Conservation (phyloP, 2,329 filamentous ascomycete species). For the Phoma sp. region DNA sequence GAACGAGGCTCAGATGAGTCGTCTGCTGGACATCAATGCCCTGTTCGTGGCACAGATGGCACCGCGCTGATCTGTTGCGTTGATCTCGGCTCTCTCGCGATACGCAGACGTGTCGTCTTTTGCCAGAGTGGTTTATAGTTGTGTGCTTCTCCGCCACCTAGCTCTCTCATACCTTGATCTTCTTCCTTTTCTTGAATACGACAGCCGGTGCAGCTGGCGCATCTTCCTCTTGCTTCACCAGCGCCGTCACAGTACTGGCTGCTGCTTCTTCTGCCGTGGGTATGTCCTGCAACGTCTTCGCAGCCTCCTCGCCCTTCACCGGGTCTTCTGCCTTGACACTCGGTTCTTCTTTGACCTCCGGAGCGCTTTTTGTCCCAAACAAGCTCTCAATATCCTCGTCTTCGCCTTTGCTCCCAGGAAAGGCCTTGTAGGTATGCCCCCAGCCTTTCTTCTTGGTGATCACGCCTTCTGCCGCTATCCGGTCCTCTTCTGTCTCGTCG, state of each 20-base stretch:
- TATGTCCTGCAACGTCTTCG: conserved; percentile 31
- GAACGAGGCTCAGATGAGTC: neutral
- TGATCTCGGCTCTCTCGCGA: neutral
- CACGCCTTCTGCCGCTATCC: conserved; percentile 61
- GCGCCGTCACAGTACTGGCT: conserved; percentile 21
- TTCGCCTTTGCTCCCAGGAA: conserved; percentile 51
- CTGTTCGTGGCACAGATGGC: neutral
- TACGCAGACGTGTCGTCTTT: neutral
- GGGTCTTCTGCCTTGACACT: conserved; percentile 27
- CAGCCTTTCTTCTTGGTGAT: conserved; percentile 51
- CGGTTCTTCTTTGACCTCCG: conserved; percentile 54
- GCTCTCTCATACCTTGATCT: conserved; percentile 46
- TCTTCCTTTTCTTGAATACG: conserved; percentile 84
- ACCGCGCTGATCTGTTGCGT: too few relatives aligned
- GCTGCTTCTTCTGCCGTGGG: conserved; percentile 38
- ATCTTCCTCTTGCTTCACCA: conserved; percentile 32
- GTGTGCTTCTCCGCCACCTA: neutral
- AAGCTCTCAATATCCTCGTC: conserved; percentile 74
- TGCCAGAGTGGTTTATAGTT: neutral
- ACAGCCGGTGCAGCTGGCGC: conserved; percentile 53
- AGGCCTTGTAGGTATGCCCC: conserved; percentile 55
- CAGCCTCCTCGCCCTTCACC: conserved; percentile 24
- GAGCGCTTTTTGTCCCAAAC: conserved; percentile 46
- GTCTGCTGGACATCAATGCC: neutral
- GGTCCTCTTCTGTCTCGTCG: conserved; percentile 67